Evolutionary conservation across 208 protist genomes (phyloP), one percentile per base, ranked within the genome.

Genomic region (Acanthamoeba divionensis): DNA sequence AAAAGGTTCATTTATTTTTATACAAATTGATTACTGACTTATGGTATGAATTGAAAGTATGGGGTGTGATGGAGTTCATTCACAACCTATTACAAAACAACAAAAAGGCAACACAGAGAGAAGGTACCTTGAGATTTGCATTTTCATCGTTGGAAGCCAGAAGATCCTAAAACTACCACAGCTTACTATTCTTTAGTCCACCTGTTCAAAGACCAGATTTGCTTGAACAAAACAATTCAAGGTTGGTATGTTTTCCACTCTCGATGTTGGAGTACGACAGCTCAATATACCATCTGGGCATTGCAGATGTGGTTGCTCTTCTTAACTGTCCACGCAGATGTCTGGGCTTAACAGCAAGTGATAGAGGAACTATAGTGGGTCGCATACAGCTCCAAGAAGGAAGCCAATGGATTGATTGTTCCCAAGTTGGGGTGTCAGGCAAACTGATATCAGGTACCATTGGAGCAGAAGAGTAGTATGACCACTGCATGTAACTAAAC

Each of bases 51-150:
- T 50, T 10, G 7, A 24, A 15, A 86, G 77, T 86, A 21, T 86
- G 77, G 77, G 4, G 33, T 6, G 77, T 86, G 18, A 4, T 86
- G 77, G 54, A 86, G n/a, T 36, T 86, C 26, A 33, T 86, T 26
- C 54, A 60, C 15, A 55, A 60, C 26, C 0, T 86, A 21, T 36
- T 86, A 2, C 24, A 44, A 3, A 7, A 33, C 8, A n/a, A 10
- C 0, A 60, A 86, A 55, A n/a, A 60, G 24, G 77, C 31, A 5
- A 86, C 77, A 3, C 77, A 86, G 24, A 4, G 77, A 36, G 77
- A 86, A 41, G 21, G 77, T 86, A 44, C 18, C 1, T n/a, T 12
- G 8, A 4, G 0, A 13, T 60, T n/a, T n/a, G 12, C 66, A 54
- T 48, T 47, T 82, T 21, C 1, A 1, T 75, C n/a, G 12, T 44